Percentiles rank a stretch among this genome's conserved stretches.
These are phyloP conservation scores for Sugiyamaella novakii DNA, from an alignment of 1,139 yeast species.

Conservation along the genomic window DNA sequence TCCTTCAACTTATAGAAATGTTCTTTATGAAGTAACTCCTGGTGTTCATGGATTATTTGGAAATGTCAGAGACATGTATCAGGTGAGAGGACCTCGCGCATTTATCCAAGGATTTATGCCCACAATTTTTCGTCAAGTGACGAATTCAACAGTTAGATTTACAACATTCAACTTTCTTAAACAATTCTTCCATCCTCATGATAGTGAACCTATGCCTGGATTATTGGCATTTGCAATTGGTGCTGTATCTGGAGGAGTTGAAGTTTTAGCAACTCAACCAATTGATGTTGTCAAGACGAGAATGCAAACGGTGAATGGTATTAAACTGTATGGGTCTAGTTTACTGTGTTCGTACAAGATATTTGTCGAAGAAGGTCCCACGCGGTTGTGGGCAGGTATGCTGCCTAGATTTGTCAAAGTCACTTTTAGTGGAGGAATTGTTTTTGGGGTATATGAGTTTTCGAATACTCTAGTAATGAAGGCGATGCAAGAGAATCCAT, in stretches of 20 bases:
- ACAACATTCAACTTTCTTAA: constrained; percentile 78
- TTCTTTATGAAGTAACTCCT: constrained; percentile 27
- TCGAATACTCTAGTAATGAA: constrained; percentile 36
- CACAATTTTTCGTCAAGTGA: constrained; percentile 75
- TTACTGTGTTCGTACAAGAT: constrained; percentile 72
- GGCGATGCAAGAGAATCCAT: constrained; percentile 56
- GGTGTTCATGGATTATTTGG: constrained; percentile 32
- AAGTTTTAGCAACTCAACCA: constrained; percentile 84
- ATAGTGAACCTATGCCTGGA: constrained; percentile 38
- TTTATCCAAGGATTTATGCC: constrained; percentile 81
- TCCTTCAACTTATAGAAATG: constrained; percentile 10
- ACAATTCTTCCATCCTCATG: constrained; percentile 50
- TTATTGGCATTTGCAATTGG: constrained; percentile 36
- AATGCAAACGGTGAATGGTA: constrained; percentile 74
- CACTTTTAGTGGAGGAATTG: constrained; percentile 75
- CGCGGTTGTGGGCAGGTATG: constrained; percentile 73
- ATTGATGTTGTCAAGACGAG: constrained; percentile 87
- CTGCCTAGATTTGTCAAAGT: constrained; percentile 79
- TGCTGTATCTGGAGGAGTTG: constrained; percentile 56
- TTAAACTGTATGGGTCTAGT: constrained; percentile 60
- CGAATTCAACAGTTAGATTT: constrained; percentile 79
- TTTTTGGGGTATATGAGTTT: constrained; percentile 61
- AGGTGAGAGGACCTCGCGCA: constrained; percentile 73
- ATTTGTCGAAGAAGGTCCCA: constrained; percentile 66
- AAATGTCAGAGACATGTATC: constrained; percentile 55